A percentile compares a stretch with the other conserved stretches of the same genome.
Conservation (phyloP, 176 grass and related monocot genomes). For the Zea mays region Zm-B73-REFERENCE-NAM-5.0 NC_050105.1:4662501-4663000, state of each 20-base stretch:
- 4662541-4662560: no score
- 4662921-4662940: constrained; percentile 12
- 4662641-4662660: background rate
- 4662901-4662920: background rate
- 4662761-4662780: no score
- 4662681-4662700: background rate
- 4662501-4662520: background rate
- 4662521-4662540: background rate
- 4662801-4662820: background rate
- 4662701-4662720: no score
- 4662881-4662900: background rate
- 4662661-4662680: background rate
- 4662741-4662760: no score
- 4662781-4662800: background rate
- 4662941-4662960: background rate
- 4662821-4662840: background rate
- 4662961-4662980: background rate
- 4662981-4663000: no score
- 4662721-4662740: no score
- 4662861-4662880: background rate
- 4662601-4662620: background rate
- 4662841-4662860: background rate
- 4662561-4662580: no score
- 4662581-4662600: background rate
- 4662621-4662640: background rate